Percentiles rank a stretch among this genome's conserved stretches.
phyloP scores from a whole-genome alignment of 192 early-diverging fungal species.

The Funneliformis geosporum region DNA sequence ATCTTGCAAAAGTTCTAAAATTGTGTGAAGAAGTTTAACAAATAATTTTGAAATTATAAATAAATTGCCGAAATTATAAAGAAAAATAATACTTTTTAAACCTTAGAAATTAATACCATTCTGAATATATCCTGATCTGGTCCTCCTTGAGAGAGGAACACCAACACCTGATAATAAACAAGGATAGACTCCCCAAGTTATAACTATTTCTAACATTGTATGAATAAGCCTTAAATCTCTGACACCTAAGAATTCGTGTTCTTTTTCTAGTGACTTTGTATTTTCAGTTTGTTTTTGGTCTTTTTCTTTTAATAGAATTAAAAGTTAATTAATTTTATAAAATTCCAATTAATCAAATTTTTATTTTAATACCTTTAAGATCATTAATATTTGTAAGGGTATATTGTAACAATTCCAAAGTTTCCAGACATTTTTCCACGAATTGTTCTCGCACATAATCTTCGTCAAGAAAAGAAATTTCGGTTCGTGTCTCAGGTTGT shows the following conservation, averaged over 20 bases:
- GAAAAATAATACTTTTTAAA: neutral
- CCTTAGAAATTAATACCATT: constrained; percentile 36
- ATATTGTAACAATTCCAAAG: neutral
- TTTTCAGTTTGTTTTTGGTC: neutral
- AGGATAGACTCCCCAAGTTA: constrained; percentile 71
- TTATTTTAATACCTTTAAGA: constrained; percentile 24
- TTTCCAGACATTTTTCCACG: constrained; percentile 20
- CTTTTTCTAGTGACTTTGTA: constrained; percentile 9
- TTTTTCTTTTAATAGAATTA: neutral
- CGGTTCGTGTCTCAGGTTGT: neutral
- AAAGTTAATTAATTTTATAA: neutral
- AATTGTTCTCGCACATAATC: neutral
- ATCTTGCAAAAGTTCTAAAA: constrained; percentile 15
- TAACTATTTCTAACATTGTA: constrained; percentile 65
- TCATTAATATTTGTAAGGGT: constrained; percentile 21
- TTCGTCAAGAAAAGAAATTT: neutral
- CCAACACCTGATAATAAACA: constrained; percentile 68
- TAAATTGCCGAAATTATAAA: neutral
- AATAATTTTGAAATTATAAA: neutral
- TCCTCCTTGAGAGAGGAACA: constrained; percentile 61
- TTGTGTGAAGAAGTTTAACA: too few relatives aligned
- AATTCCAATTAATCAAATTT: neutral
- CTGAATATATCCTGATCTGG: constrained; percentile 56
- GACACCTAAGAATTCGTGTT: constrained; percentile 53
- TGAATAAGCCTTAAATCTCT: constrained; percentile 62